Evolutionary conservation across 257 asterid species (phyloP), one percentile per base, ranked within the genome.

Genomic region (Gentiana macrophylla): DNA sequence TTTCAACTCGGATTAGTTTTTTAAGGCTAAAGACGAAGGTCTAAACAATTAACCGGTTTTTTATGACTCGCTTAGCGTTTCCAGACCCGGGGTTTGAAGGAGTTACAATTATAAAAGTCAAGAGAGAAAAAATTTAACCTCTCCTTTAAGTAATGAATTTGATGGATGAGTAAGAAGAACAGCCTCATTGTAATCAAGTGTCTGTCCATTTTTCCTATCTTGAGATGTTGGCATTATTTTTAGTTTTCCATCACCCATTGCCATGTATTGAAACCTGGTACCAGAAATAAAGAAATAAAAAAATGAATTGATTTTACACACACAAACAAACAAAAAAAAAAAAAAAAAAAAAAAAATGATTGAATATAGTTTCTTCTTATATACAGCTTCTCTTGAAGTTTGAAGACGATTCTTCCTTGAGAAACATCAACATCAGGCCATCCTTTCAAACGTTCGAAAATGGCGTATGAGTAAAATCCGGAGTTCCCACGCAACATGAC

Each of bases 111-210:
- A 24, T 24, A 1, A 24, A 24, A 24, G 24, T 24, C 24, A 0
- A 0, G 24, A 24, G 46, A 2, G 6, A 10, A 41, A 10, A 11
- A 37, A 49, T 4, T 46, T 49, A 62, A 86, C 97, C 94, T 90
- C 96, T 62, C 97, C 96, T 60, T 50, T 62, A 52, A 90, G 82
- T 52, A 72, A 69, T 7, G 78, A 15, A 61, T 89, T 82, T 33
- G 64, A 12, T 11, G 97, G 96, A 51, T 90, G 53, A 0, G 83
- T 79, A 32, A 90, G 81, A 44, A 83, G 84, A 74, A 90, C 96
- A 34, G 97, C 97, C 65, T 90, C 97, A 0, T 78, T 78, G 70
- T 84, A 90, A 62, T 74, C 97, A 12, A 90, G 89, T 65, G 15
- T 43, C 60, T 54, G 78, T 38, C 97, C 89, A 8, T 15, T 74